Percentiles rank a stretch among this genome's conserved stretches.
Evolutionary conservation across 2,329 filamentous ascomycete species (phyloP).

Genomic region (Pseudogymnoascus sp.): DNA sequence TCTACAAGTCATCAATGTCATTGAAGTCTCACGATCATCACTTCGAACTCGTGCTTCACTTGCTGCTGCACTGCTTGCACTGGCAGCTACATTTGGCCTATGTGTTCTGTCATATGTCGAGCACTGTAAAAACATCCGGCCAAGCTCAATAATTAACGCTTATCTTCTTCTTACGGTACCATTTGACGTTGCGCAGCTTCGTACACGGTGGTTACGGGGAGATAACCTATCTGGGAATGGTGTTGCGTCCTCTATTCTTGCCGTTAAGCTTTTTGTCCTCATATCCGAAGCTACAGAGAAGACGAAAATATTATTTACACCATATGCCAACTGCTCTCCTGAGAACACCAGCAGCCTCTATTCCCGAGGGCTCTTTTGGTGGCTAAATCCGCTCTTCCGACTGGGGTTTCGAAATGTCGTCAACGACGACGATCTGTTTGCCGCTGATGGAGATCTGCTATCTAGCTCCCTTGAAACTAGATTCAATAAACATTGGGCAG

Average conservation of each 20-base stretch:
- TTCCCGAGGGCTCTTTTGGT: constrained; percentile 29
- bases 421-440: constrained; percentile 23
- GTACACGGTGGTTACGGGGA: constrained; percentile 17
- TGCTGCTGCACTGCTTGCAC: constrained; percentile 17
- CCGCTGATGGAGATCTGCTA: constrained; percentile 14
- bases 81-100: constrained; percentile 15
- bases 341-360: constrained; percentile 30
- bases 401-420: constrained; percentile 26
- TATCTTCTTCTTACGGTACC: constrained; percentile 22
- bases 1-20: constrained; percentile 17
- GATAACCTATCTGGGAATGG: constrained; percentile 1
- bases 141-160: constrained; percentile 19
- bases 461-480: constrained; percentile 13
- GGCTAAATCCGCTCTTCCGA: constrained; percentile 29
- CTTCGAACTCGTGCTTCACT: constrained; percentile 16
- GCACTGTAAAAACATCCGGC: constrained; percentile 18
- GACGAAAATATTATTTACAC: constrained; percentile 12
- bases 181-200: constrained; percentile 21
- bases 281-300: constrained; percentile 20
- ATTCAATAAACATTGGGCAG: constrained; percentile 15
- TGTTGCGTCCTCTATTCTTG: constrained; percentile 13
- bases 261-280: constrained; percentile 17
- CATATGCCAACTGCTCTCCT: constrained; percentile 12
- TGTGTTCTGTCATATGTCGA: constrained; percentile 19
- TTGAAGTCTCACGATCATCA: constrained; percentile 14